phyloP scores from a whole-genome alignment of 257 asterid species.

The Primulina tabacum region DNA sequence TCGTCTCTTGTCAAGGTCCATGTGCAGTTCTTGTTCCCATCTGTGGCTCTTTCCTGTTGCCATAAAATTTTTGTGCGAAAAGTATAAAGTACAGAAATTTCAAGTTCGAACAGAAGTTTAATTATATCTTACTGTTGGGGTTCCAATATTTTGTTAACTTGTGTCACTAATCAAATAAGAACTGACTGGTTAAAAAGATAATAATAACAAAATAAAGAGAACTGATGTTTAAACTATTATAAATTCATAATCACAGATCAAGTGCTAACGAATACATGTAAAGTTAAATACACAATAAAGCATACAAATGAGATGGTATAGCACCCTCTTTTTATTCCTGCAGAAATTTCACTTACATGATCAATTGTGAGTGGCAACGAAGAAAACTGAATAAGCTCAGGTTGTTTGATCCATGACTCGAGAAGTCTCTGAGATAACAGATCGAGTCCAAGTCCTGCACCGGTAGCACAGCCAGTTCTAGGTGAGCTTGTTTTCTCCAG shows the following conservation, averaged over 20 bases:
- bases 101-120: not conserved
- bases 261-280: not conserved
- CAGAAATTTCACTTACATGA: constrained; percentile 41
- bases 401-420: constrained; percentile 47
- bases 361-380: constrained; percentile 61
- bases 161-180: too few relatives aligned
- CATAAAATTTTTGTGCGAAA: not conserved
- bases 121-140: not conserved
- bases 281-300: not conserved
- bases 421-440: constrained; percentile 41
- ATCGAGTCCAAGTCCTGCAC: constrained; percentile 82
- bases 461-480: constrained; percentile 58
- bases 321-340: not conserved
- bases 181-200: too few relatives aligned
- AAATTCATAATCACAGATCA: not conserved
- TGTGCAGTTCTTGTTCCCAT: constrained; percentile 46
- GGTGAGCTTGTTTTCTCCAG: constrained; percentile 65
- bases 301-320: not conserved
- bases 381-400: constrained; percentile 33
- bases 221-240: not conserved
- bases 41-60: constrained; percentile 58
- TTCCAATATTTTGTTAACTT: not conserved
- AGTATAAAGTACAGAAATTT: constrained; percentile 7
- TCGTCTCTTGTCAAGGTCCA: constrained; percentile 63
- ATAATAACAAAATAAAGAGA: not conserved